Evolutionary conservation across 768 basidiomycete species (phyloP), one percentile per base, ranked within the genome.

Genomic region (Tulasnella sp.): DNA sequence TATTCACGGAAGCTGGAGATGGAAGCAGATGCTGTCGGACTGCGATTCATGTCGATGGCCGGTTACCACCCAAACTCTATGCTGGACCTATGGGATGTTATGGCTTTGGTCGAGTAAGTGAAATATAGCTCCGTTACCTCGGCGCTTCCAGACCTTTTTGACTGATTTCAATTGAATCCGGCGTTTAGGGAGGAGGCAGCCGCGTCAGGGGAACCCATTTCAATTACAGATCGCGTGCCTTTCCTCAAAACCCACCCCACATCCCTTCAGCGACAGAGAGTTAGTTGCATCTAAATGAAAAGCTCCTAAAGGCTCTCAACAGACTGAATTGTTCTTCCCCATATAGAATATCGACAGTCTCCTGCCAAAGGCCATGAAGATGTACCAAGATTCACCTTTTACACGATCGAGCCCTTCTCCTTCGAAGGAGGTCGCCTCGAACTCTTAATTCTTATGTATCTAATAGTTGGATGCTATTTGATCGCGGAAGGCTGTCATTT

Each of bases 1-100:
- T 87, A 85, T 81, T 86, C 86, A 31, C 81, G 87, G 31, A 87
- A 87, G 81, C 82, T 88, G 27, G 87, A 88, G 81, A 83, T 83
- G 81, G 87, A 88, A 81, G 87, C 87, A 1, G 87, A 88, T 78
- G 80, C 83, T 16, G 84, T 88, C 2, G 87, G 87, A 3, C 79
- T 88, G 19, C 82, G 85, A 76, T 83, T 87, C 77, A 87, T 88
- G 87, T 86, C 87, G 1, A 82, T 82, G 34, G 87, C 87, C n/a
- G 86, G 87, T 31, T 88, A 86, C 78, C 84, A 87, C 77, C 87
- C 87, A 1, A 82, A 85, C 3, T 84, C 84, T 0, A 86, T 86
- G 9, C 71, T 85, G 18, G 84, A 85, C 79, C 82, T 88, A 10
- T 88, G 87, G 87, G 85, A 87, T 40, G 81, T 87, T 14, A 85